Evolutionary conservation across 2,329 filamentous ascomycete genomes (phyloP).

Genomic region (Fusarium udum): DNA sequence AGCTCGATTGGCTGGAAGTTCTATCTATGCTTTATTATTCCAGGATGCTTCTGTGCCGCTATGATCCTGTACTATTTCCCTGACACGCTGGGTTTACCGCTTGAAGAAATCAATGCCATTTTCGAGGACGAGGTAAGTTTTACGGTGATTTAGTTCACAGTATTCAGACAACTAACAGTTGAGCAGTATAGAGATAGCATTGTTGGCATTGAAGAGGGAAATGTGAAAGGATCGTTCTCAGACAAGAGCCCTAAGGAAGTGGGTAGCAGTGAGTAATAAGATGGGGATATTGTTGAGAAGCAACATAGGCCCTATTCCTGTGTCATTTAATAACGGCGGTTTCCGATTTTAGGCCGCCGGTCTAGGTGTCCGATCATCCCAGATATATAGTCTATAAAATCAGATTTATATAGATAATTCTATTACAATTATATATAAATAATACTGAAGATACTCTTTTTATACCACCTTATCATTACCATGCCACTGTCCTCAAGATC

Average conservation of each 20-base stretch:
- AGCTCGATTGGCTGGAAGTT: neutral
- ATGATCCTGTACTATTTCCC: neutral
- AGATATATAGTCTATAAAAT: neutral
- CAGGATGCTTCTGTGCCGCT: neutral
- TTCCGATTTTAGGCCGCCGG: neutral
- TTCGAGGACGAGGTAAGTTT: neutral
- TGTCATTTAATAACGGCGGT: neutral
- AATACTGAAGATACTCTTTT: neutral
- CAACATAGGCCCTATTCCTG: neutral
- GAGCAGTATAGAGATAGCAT: neutral
- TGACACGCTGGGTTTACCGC: neutral
- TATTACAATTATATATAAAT: too few relatives aligned
- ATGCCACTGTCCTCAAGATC: neutral
- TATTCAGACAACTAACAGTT: neutral
- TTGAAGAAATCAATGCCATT: neutral
- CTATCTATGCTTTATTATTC: neutral
- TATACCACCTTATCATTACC: accelerated
- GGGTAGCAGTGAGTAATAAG: neutral
- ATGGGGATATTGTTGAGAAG: neutral
- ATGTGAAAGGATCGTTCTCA: neutral
- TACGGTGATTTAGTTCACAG: accelerated
- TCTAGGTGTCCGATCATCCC: neutral
- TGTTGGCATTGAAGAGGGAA: neutral
- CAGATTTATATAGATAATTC: too few relatives aligned
- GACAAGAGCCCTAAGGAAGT: neutral